Conservation (phyloP, 148 eudicot genomes). For the Chenopodium berlandieri region DNA sequence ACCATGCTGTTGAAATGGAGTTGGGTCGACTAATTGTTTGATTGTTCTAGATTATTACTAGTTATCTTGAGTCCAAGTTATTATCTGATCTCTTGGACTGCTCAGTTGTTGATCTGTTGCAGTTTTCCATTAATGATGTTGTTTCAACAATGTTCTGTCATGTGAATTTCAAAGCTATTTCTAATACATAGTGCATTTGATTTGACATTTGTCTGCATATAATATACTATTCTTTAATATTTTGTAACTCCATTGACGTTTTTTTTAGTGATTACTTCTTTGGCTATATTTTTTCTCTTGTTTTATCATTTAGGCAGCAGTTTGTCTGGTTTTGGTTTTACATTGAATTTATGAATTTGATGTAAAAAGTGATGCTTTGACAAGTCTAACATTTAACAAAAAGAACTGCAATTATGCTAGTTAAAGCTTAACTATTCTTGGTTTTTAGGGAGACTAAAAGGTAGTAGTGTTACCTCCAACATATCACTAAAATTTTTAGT, state of each 20-base stretch:
- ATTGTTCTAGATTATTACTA: background rate
- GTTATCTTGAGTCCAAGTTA: background rate
- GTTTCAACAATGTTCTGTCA: background rate
- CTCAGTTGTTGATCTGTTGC: constrained; percentile 8
- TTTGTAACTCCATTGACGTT: too few relatives aligned
- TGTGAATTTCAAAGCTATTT: background rate
- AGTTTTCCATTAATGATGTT: background rate
- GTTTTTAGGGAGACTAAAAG: background rate
- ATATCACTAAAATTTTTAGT: background rate
- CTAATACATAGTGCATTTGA: background rate
- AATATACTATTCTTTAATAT: too few relatives aligned
- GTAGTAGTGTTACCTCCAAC: background rate
- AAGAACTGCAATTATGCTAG: background rate
- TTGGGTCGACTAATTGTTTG: background rate
- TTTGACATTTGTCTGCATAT: background rate
- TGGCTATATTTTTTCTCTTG: too few relatives aligned
- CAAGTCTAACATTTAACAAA: background rate
- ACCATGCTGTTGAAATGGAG: background rate
- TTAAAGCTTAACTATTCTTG: background rate
- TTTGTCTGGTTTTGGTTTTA: background rate
- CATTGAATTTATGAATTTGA: background rate
- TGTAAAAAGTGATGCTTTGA: background rate
- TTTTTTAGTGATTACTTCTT: too few relatives aligned
- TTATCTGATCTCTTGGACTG: background rate
- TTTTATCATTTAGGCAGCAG: too few relatives aligned